These are phyloP conservation scores for Wickerhamiella allomyrinae DNA, from an alignment of 805 yeast species.

Conservation along the genomic window DNA sequence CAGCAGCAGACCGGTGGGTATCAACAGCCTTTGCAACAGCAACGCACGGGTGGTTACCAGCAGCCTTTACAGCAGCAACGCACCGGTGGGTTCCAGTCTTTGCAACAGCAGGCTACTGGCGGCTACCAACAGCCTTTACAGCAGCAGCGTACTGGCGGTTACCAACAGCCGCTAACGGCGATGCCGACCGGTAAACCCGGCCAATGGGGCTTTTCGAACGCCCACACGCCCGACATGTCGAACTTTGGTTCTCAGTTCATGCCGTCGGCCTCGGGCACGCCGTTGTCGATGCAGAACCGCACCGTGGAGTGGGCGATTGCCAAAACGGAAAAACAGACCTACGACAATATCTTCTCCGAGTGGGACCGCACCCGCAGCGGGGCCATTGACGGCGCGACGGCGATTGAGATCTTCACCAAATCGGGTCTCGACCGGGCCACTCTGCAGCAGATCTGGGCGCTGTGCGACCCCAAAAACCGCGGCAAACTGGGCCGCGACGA, in stretches of 20 bases:
- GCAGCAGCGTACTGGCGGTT: constrained; percentile 11
- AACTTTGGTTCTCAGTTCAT: constrained; percentile 52
- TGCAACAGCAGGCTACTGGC: constrained; percentile 24
- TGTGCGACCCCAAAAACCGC: constrained; percentile 67
- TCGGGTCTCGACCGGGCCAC: constrained; percentile 79
- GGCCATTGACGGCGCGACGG: constrained; percentile 60
- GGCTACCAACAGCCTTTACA: constrained; percentile 32
- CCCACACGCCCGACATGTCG: constrained; percentile 57
- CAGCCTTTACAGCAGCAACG: constrained; percentile 16
- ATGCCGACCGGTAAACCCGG: constrained; percentile 57
- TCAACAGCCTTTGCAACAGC: constrained; percentile 34
- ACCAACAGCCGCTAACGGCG: constrained; percentile 20
- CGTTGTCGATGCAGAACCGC: constrained; percentile 26
- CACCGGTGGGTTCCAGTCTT: constrained; percentile 13
- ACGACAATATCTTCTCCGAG: constrained; percentile 74
- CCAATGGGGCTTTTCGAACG: constrained; percentile 65
- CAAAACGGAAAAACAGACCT: constrained; percentile 72
- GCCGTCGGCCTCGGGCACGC: constrained; percentile 30
- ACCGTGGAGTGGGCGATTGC: constrained; percentile 70
- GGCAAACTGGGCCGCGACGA: constrained; percentile 81
- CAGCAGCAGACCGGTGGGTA: constrained; percentile 20
- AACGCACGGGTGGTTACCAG: constrained; percentile 49
- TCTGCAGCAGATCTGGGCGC: constrained; percentile 80
- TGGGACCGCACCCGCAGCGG: constrained; percentile 68
- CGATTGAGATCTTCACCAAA: constrained; percentile 76